Conservation (phyloP, 2,329 filamentous ascomycete species). For the Monosporascus sp. region DNA sequence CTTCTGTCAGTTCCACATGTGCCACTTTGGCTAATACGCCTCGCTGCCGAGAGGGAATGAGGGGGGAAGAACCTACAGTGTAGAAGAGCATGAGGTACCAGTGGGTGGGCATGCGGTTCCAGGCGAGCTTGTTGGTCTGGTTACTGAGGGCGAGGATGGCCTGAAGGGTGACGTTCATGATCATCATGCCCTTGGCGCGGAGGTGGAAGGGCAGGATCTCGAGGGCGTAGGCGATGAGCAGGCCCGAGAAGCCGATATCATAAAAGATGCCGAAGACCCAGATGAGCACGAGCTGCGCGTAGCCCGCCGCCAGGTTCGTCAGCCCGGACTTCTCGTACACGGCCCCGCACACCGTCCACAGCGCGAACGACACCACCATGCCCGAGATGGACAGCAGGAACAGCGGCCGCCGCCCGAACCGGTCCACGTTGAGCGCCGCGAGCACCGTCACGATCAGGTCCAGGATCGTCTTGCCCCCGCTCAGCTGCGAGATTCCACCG, state of each 20-base stretch:
- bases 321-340: constrained; percentile 43
- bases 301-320: constrained; percentile 42
- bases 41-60: constrained; percentile 1
- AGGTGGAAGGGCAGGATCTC: constrained; percentile 56
- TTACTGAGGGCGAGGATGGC: constrained; percentile 56
- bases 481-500: constrained; percentile 26
- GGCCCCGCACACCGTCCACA: constrained; percentile 49
- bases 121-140: constrained; percentile 61
- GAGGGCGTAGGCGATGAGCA: constrained; percentile 53
- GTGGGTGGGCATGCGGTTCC: constrained; percentile 53
- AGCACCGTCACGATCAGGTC: constrained; percentile 53
- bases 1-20: constrained; percentile 1
- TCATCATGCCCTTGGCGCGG: constrained; percentile 56
- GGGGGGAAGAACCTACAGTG: constrained; percentile 34
- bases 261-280: constrained; percentile 58
- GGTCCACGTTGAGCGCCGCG: constrained; percentile 46
- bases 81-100: constrained; percentile 66
- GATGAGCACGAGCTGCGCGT: constrained; percentile 52
- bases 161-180: constrained; percentile 62
- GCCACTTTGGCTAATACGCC: background rate
- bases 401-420: constrained; percentile 47
- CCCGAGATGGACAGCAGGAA: constrained; percentile 46
- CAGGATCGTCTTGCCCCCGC: constrained; percentile 54
- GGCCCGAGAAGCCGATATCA: constrained; percentile 54
- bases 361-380: constrained; percentile 43